A percentile compares a stretch with the other conserved stretches of the same genome.
These are phyloP conservation scores for Bruguiera hainesii DNA, from an alignment of 441 rosid species.

Conservation along the genomic window DNA sequence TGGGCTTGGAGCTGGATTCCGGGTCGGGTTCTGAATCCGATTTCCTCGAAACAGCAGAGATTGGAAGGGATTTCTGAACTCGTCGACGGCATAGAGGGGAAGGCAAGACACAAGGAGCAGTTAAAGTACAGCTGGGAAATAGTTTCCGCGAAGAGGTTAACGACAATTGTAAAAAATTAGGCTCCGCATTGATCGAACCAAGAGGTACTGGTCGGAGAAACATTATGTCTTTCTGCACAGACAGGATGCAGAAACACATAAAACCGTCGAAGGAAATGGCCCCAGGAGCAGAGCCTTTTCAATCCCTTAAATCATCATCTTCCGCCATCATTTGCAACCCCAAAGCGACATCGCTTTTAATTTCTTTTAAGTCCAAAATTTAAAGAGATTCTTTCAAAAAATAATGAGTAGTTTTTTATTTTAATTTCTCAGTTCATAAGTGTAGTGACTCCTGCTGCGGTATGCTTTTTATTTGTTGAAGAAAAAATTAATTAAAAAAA, in stretches of 20 bases:
- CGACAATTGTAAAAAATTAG: constrained; percentile 3
- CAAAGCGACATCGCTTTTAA: too few species aligned
- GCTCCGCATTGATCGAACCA: constrained; percentile 11
- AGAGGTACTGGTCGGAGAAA: constrained; percentile 21
- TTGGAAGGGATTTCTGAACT: constrained; percentile 15
- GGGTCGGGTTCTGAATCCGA: constrained; percentile 39
- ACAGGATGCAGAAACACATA: not conserved
- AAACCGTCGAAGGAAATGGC: too few species aligned
- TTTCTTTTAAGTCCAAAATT: too few species aligned
- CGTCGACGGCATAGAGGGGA: not conserved
- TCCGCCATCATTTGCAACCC: too few species aligned
- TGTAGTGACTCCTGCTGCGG: too few species aligned
- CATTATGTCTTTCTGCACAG: constrained; percentile 25
- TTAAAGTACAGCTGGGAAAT: not conserved
- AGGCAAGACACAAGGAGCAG: constrained; percentile 1
- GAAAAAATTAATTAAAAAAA: too few species aligned
- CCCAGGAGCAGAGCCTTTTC: too few species aligned
- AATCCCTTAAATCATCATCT: too few species aligned
- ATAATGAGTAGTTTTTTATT: too few species aligned
- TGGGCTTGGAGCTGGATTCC: constrained; percentile 25
- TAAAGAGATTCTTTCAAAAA: too few species aligned
- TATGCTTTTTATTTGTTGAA: too few species aligned
- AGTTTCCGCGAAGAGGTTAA: constrained; percentile 6
- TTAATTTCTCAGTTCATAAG: too few species aligned
- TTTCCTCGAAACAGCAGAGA: constrained; percentile 42